phyloP scores from a whole-genome alignment of 495 filamentous ascomycete species.

The Lepidopterella palustris region DNA sequence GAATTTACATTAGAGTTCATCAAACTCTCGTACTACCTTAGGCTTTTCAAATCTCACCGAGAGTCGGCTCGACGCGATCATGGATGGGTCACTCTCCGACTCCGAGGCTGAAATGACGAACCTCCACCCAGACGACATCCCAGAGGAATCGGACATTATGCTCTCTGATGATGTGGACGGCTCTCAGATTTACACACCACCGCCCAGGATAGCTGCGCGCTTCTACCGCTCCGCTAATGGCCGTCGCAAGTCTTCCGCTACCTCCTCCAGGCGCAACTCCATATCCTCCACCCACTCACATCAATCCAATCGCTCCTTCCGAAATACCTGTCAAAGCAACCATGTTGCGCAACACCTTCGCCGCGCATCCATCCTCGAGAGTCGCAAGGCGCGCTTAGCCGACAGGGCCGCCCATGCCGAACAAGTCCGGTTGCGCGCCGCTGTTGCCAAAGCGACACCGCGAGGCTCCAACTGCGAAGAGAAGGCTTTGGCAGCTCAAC shows the following conservation, averaged over 20 bases:
- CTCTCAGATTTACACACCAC: constrained; percentile 51
- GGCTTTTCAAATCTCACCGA: too few relatives aligned
- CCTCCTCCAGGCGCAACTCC: constrained; percentile 83
- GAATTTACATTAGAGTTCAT: too few relatives aligned
- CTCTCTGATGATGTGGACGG: constrained; percentile 27
- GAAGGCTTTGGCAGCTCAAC: constrained; percentile 79
- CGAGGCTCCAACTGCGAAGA: constrained; percentile 63
- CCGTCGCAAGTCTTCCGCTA: constrained; percentile 73
- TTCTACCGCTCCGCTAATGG: constrained; percentile 66
- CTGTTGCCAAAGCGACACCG: constrained; percentile 71
- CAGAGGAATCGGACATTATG: constrained; percentile 31
- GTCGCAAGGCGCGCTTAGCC: constrained; percentile 84
- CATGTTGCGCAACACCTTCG: constrained; percentile 86
- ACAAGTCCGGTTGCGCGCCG: constrained; percentile 87
- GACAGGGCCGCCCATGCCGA: constrained; percentile 93
- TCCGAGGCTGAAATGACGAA: constrained; percentile 15
- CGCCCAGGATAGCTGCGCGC: constrained; percentile 78
- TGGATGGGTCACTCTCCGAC: constrained; percentile 18
- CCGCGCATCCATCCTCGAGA: constrained; percentile 85
- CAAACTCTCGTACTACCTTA: too few relatives aligned
- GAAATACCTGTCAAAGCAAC: constrained; percentile 64
- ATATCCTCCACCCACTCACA: constrained; percentile 81
- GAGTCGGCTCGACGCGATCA: background rate
- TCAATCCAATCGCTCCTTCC: constrained; percentile 54
- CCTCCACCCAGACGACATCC: constrained; percentile 28